Evolutionary conservation across 257 asterid species (phyloP), one percentile per base, ranked within the genome.

Genomic region (Anisodus acutangulus): DNA sequence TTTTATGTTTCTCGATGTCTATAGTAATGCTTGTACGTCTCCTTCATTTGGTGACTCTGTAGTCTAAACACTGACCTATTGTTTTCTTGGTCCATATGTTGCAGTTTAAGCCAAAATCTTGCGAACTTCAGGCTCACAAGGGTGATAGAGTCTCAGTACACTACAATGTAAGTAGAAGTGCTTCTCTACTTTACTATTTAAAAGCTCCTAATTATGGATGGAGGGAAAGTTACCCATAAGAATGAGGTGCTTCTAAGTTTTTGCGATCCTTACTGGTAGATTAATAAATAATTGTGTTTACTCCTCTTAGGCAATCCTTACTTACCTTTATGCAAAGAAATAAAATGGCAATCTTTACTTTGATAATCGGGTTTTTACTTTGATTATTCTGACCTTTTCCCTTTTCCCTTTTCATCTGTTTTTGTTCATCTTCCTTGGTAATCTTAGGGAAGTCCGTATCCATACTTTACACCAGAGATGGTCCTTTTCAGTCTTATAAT

Each of bases 81-180:
- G 4, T 71, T 12, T 68, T 85, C 84, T 76, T 86, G n/a, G 41
- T 80, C 67, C 8, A 84, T 87, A 49, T 76, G 31, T 84, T 89
- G 90, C 97, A 97, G 99, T 85, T 89, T 89, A 97, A 93, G 93
- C 99, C 99, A 47, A 85, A 81, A 82, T 83, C 87, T 10, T 95
- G 99, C 88, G 95, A 93, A 57, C 90, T 92, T 82, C 93, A 92
- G 89, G 98, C 99, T 84, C 99, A 93, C 91, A 95, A 94, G 90
- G 99, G 99, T 5, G 98, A 97, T 86, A 86, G 64, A 35, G 84
- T 97, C 60, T 91, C 91, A 89, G 99, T 97, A 81, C 99, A 97
- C 90, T 97, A 97, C 88, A 89, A 97, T 97, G 99, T 97, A 82
- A 88, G 97, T 86, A 37, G 79, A 53, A 74, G 62, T 74, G 45